Conservation (phyloP, 768 basidiomycete genomes). For the Trametes cingulata region DNA sequence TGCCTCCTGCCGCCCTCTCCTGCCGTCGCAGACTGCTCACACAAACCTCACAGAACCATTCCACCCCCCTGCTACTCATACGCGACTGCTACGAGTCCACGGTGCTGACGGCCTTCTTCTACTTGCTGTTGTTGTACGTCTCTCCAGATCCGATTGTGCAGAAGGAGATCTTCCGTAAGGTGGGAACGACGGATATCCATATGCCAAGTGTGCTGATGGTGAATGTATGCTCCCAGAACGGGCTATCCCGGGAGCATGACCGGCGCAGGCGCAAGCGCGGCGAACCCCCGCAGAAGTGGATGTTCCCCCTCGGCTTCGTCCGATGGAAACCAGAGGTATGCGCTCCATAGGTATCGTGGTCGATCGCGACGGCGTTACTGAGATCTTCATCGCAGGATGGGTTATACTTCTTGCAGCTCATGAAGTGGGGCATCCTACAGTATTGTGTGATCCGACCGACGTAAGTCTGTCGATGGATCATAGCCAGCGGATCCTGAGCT, state of each 20-base stretch:
- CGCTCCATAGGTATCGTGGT: background rate
- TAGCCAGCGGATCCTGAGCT: background rate
- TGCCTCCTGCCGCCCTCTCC: background rate
- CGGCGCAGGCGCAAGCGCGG: constrained; percentile 43
- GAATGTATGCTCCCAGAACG: constrained; percentile 30
- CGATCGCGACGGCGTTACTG: background rate
- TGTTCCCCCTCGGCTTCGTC: constrained; percentile 66
- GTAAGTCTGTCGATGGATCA: constrained; percentile 34
- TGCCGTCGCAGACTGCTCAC: background rate
- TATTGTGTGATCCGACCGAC: constrained; percentile 66
- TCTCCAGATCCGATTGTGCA: constrained; percentile 64
- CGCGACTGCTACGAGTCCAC: constrained; percentile 78
- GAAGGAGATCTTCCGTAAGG: constrained; percentile 56
- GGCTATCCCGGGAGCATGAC: constrained; percentile 60
- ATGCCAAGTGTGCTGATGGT: background rate
- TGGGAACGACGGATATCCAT: background rate
- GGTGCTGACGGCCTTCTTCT: constrained; percentile 77
- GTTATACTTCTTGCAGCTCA: constrained; percentile 66
- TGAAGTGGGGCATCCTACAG: constrained; percentile 78
- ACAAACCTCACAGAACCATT: constrained; percentile 49
- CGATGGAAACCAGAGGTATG: constrained; percentile 61
- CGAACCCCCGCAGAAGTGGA: constrained; percentile 56
- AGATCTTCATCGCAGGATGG: constrained; percentile 47
- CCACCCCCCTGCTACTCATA: constrained; percentile 67
- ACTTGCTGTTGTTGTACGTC: constrained; percentile 70